Evolutionary conservation across 176 grass and related monocot species (phyloP), one percentile per base, ranked within the genome.

Genomic region (Ampelocalamus luodianensis): DNA sequence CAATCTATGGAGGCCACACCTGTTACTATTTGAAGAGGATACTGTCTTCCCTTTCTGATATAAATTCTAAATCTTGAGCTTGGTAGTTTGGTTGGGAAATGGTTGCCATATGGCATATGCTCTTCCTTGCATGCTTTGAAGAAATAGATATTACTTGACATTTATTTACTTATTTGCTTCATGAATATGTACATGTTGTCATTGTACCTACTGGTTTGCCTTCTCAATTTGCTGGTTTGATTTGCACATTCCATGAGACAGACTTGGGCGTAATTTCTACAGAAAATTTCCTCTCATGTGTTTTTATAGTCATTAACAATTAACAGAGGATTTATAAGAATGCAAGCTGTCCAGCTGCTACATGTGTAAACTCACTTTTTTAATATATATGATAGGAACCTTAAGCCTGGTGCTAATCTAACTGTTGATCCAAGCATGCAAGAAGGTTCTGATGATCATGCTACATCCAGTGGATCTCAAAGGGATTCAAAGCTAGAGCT

Each of bases 401-500:
- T 94, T 85, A 87, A 87, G 74, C 86, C 78, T 51, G 83, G 86
- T 54, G 69, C 86, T 63, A 85, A 86, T 56, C 71, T 80, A 50
- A 93, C 82, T 73, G 81, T 81, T 22, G 59, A 90, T 87, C 84
- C 91, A 73, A 88, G 79, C 74, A 84, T 65, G 68, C 83, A 18
- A 72, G 89, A 85, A 71, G 80, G 67, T 77, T 84, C 90, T 78
- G 78, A 92, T 58, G 87, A 88, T 81, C 88, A 87, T 66, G 82
- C 72, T 80, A 79, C 45, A 72, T 69, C 76, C 10, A 80, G 54
- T 78, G 82, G 59, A 85, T 91, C 90, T 88, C 89, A 94, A 65
- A 89, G 68, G 17, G 93, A 99, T 79, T 99, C 96, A 71, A 99
- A 99, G 79, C 80, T 99, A 79, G 96, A 99, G 74, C 90, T 99